Percentiles rank a stretch among this genome's conserved stretches.
Conservation (phyloP, 306 rosid species). For the Ceratonia siliqua region DNA sequence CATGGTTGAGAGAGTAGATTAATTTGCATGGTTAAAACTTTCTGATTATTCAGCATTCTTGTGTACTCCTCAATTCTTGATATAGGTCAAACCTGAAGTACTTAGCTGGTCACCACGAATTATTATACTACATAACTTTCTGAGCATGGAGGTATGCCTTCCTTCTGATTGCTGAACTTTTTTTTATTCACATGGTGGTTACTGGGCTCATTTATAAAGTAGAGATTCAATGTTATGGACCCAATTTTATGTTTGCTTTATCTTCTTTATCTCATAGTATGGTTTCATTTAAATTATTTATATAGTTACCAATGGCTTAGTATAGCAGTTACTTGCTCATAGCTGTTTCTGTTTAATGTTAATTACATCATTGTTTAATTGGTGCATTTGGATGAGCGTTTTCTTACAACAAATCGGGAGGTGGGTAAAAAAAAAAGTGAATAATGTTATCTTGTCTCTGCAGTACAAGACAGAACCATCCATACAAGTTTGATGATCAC, state of each 20-base stretch:
- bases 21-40: slow-evolving; percentile 21
- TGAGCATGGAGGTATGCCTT: slow-evolving; percentile 79
- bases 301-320: background rate
- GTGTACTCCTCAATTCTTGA: slow-evolving; percentile 24
- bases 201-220: slow-evolving; percentile 12
- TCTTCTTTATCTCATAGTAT: background rate
- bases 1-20: slow-evolving; percentile 27
- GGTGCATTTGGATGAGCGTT: slow-evolving; percentile 5
- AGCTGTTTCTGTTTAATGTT: background rate
- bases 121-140: slow-evolving; percentile 83
- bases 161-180: slow-evolving; percentile 21
- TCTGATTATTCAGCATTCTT: slow-evolving; percentile 16
- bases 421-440: slow-evolving; percentile 2
- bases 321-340: background rate
- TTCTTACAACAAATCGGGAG: background rate
- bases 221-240: background rate
- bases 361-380: background rate
- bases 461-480: background rate
- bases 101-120: slow-evolving; percentile 97
- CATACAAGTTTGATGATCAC: slow-evolving; percentile 1
- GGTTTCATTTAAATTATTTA: background rate
- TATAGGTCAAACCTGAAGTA: slow-evolving; percentile 88
- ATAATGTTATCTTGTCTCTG: background rate
- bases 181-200: slow-evolving; percentile 13
- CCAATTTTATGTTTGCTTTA: background rate